Evolutionary conservation across 163 green algal species (phyloP), one percentile per base, ranked within the genome.

Genomic region (Chloromonas sp.): DNA sequence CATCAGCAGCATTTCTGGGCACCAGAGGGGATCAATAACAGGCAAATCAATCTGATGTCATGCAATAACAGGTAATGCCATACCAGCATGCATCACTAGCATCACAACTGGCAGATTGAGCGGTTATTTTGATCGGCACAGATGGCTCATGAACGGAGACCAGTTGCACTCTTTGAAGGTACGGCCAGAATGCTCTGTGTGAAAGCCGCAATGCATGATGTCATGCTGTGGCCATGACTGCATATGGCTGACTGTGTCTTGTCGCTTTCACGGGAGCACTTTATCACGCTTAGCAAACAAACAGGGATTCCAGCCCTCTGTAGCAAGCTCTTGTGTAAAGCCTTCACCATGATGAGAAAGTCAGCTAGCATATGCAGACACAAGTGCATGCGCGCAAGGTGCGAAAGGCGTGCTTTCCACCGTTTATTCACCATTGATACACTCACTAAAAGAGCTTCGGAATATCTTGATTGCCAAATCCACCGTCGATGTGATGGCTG

Each of bases 1-100:
- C 92, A 94, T 93, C 2, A 91, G 84, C 5, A 93, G 74, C 1
- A 87, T 85, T 0, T 82, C 91, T 94, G 8, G 36, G 36, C 36
- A 36, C 36, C 36, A 36, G 36, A 36, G 36, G 36, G 36, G 36
- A 36, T 36, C 36, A 36, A 36, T 36, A 36, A 36, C 36, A 36
- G 36, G 36, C 36, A 36, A 36, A 36, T 36, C 36, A 36, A 36
- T 36, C 36, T 36, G 36, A 36, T 36, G 1, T 8, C 2, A 77
- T 57, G 59, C 13, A 81, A 61, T 14, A 74, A 13, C 84, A 84
- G 36, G 57, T 81, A 60, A 80, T 57, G 77, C 14, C 61, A 58
- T 3, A 3, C 2, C 0, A 58, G 59, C 0, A 76, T 81, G 78
- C 57, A 80, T 3, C 60, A 2, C 13, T 71, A 2, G n/a, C 14